Base-by-base conservation (phyloP, 78 protist genomes). In the Dictyostelium intermedium region DNA sequence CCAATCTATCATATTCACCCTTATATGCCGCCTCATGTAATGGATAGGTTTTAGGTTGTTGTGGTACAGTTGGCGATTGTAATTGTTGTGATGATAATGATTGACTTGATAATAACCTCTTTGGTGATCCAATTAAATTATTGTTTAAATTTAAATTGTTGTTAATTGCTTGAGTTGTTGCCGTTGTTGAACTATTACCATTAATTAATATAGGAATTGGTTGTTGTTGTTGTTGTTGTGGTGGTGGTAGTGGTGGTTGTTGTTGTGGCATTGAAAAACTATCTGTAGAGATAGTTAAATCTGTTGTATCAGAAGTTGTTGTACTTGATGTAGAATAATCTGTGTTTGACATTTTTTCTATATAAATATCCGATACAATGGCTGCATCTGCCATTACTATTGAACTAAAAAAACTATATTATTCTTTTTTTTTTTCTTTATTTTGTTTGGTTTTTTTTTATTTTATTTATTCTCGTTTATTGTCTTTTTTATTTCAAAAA, bases 11-110 rank as follows among this genome's bases (percentile, higher is more conserved):
- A 45, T 87, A 79, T 34, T 87, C 93, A 23, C 93, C 93, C 32
- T 61, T 87, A 70, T 77, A 87, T 0, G 93, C 93, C n/a, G 93
- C 84, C n/a, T 87, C 93, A 45, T 87, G 93, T 23, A 87, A 20
- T 87, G 93, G 93, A 41, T 41, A 83, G 45, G 79, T 20, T 41
- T 83, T 83, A 13, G 61, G 85, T 32, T 23, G 30, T 20, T n/a
- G 25, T 63, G 41, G 27, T 25, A 14, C n/a, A 80, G 23, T 80
- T 30, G 25, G 84, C 20, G 66, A 56, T 56, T 56, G 66, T 20
- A n/a, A n/a, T 78, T 20, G 66, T 41, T 43, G 83, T n/a, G 50
- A 20, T 78, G 35, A 30, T 47, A 47, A 9, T 43, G 32, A 37
- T 78, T 39, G 43, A 27, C 11, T 78, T 78, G 60, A 27, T 4